These are phyloP conservation scores for Cytospora schulzeri DNA, from an alignment of 2,329 filamentous ascomycete genomes.

Conservation along the genomic window DNA sequence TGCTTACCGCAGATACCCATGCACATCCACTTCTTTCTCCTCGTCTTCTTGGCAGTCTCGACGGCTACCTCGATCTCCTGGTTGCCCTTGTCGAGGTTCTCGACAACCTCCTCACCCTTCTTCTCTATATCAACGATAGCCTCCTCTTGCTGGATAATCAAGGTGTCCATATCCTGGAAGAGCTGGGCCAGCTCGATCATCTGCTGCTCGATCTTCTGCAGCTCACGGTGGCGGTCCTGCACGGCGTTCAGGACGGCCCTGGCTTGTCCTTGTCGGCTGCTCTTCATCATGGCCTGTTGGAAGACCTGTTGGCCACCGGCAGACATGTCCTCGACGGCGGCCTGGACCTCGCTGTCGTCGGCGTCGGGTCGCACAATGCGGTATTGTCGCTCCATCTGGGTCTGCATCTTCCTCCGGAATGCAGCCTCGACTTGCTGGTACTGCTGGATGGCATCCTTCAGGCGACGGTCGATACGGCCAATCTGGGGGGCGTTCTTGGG, in stretches of 20 bases:
- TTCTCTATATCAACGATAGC: slow-evolving; percentile 80
- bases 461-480: slow-evolving; percentile 73
- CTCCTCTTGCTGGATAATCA: slow-evolving; percentile 85
- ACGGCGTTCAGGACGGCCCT: slow-evolving; percentile 79
- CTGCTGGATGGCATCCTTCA: slow-evolving; percentile 78
- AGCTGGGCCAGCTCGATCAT: slow-evolving; percentile 85
- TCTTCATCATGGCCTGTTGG: slow-evolving; percentile 81
- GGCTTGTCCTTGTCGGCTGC: slow-evolving; percentile 78
- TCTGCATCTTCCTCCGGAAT: slow-evolving; percentile 78
- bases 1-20: slow-evolving; percentile 69
- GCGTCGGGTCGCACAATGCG: slow-evolving; percentile 85
- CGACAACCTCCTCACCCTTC: slow-evolving; percentile 81
- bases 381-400: slow-evolving; percentile 87
- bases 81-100: slow-evolving; percentile 84
- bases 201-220: slow-evolving; percentile 89
- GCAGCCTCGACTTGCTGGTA: slow-evolving; percentile 81
- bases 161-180: slow-evolving; percentile 85
- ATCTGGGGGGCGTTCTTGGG: slow-evolving; percentile 79
- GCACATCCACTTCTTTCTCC: slow-evolving; percentile 97
- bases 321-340: slow-evolving; percentile 72
- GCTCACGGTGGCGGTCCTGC: slow-evolving; percentile 78
- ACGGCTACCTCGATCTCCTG: slow-evolving; percentile 81
- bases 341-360: slow-evolving; percentile 73
- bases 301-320: slow-evolving; percentile 80
- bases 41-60: slow-evolving; percentile 74